Conservation (phyloP, 2,329 filamentous ascomycete genomes). For the Verticillium nubilum region DNA sequence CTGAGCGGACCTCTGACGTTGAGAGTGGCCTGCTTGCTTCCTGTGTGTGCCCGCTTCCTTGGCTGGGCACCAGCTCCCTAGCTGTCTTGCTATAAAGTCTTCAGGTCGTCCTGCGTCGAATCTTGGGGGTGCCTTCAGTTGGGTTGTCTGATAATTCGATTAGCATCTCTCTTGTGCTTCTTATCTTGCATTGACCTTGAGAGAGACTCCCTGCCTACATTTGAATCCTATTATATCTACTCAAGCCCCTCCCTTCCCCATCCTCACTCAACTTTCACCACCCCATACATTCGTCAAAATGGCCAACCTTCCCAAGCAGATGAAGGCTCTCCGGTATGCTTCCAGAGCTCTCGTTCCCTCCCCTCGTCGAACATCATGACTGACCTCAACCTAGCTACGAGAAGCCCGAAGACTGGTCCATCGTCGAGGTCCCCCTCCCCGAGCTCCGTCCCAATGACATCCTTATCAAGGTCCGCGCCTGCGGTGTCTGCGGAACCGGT, state of each 20-base stretch:
- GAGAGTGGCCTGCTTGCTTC: background rate
- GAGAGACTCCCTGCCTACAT: background rate
- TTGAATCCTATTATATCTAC: background rate
- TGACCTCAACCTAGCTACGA: constrained; percentile 39
- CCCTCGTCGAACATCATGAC: background rate
- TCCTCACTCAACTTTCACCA: background rate
- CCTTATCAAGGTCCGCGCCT: constrained; percentile 62
- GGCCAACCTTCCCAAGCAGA: constrained; percentile 42
- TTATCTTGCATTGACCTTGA: background rate
- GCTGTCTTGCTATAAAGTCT: background rate
- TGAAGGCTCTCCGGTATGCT: constrained; percentile 57
- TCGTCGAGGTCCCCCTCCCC: constrained; percentile 59
- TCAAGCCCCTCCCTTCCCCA: background rate
- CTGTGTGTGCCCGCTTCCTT: background rate
- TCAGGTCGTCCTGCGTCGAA: background rate
- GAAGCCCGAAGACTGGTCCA: constrained; percentile 54
- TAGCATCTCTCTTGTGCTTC: background rate
- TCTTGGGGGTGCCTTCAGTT: background rate
- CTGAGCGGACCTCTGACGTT: background rate
- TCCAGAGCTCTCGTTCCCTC: background rate
- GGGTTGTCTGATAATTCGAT: background rate
- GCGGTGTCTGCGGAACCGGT: constrained; percentile 57
- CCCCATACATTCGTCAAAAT: constrained; percentile 17
- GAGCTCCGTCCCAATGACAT: constrained; percentile 54
- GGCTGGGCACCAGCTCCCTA: background rate